These are phyloP conservation scores for Candida anglica DNA, from an alignment of 805 yeast genomes.

Conservation along the genomic window DNA sequence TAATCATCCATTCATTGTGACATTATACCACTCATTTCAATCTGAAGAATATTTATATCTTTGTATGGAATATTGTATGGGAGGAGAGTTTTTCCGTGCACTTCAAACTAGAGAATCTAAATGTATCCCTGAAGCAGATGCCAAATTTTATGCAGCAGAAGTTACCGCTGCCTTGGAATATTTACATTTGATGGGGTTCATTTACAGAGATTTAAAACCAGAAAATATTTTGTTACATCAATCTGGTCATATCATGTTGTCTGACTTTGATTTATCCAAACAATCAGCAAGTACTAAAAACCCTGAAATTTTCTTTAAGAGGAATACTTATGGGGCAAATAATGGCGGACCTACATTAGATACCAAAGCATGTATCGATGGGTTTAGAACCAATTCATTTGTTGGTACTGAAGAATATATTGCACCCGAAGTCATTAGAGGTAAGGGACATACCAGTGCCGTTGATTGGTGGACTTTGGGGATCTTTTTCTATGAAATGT, in stretches of 20 bases:
- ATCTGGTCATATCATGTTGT: constrained; percentile 96
- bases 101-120: constrained; percentile 85
- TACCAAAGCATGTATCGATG: constrained; percentile 92
- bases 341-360: constrained; percentile 63
- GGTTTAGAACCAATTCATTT: constrained; percentile 94
- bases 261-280: constrained; percentile 93
- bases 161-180: constrained; percentile 97
- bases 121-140: constrained; percentile 83
- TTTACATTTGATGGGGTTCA: constrained; percentile 93
- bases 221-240: constrained; percentile 93
- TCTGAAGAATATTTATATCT: constrained; percentile 85
- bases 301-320: constrained; percentile 59
- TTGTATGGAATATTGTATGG: constrained; percentile 99
- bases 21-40: constrained; percentile 94
- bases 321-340: constrained; percentile 22
- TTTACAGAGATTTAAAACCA: constrained; percentile 94
- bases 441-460: constrained; percentile 95
- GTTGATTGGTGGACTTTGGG: constrained; percentile 99
- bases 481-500: constrained; percentile 87
- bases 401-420: constrained; percentile 99
- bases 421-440: constrained; percentile 97
- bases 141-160: constrained; percentile 92
- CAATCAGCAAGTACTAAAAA: constrained; percentile 74
- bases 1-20: constrained; percentile 95
- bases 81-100: constrained; percentile 97